These are phyloP conservation scores for Euphorbia lathyris DNA, from an alignment of 345 rosid genomes.

Conservation along the genomic window DNA sequence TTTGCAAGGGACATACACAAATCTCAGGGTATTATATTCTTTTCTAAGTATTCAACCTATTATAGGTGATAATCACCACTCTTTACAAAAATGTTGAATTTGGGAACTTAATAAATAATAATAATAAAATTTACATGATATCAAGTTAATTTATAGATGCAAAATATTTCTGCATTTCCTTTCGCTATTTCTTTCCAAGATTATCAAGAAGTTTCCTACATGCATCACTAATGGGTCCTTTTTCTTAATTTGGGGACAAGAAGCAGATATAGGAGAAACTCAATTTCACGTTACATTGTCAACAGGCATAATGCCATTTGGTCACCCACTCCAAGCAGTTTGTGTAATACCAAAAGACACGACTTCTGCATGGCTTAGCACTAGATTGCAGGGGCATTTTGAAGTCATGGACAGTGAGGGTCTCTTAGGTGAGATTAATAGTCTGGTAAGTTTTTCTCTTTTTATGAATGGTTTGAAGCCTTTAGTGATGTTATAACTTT, in stretches of 20 bases:
- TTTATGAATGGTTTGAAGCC: neutral
- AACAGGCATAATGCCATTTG: constrained; percentile 39
- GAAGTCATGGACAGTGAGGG: constrained; percentile 21
- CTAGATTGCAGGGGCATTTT: constrained; percentile 22
- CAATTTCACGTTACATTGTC: constrained; percentile 37
- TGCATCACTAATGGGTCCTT: neutral
- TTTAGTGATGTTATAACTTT: no score
- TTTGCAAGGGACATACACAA: constrained; percentile 37
- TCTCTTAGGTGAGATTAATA: constrained; percentile 25
- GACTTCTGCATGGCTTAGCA: constrained; percentile 30
- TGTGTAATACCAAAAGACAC: constrained; percentile 18
- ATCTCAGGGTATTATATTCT: constrained; percentile 24
- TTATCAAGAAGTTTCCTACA: neutral
- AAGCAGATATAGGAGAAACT: constrained; percentile 32
- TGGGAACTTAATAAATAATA: no score
- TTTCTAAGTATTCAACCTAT: neutral
- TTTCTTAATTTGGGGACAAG: neutral
- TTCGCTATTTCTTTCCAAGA: neutral
- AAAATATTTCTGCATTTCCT: no score
- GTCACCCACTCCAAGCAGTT: constrained; percentile 36
- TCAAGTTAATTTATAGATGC: no score
- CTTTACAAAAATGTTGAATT: neutral
- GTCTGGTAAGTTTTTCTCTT: neutral
- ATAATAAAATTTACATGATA: no score
- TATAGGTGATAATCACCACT: neutral